Conservation (phyloP, 2,329 filamentous ascomycete genomes). For the Cladobotryum mycophilum region DNA sequence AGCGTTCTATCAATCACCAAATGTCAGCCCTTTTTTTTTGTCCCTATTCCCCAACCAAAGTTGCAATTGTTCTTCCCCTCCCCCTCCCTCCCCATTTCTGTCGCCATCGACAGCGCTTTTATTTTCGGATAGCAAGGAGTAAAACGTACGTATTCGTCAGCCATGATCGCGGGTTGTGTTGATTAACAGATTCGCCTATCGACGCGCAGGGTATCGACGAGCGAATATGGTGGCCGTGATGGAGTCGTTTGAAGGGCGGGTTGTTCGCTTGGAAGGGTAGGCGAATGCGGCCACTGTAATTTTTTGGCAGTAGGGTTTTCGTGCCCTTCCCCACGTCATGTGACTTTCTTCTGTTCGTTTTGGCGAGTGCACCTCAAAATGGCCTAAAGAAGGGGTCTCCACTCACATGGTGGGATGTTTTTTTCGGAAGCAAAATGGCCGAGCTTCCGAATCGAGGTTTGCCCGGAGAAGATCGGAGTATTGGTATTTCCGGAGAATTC, state of each 20-base stretch:
- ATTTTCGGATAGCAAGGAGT: constrained; percentile 10
- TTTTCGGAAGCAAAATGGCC: too few relatives aligned
- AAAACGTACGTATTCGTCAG: constrained; percentile 85
- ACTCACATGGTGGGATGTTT: too few relatives aligned
- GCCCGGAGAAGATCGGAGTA: too few relatives aligned
- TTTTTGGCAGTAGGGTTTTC: constrained; percentile 35
- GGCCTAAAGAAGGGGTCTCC: too few relatives aligned
- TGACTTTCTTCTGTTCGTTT: constrained; percentile 16
- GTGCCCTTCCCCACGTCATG: constrained; percentile 33
- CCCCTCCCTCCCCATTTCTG: background rate
- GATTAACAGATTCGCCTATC: constrained; percentile 39
- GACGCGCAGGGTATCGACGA: constrained; percentile 35
- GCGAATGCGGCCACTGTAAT: constrained; percentile 26
- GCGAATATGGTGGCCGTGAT: constrained; percentile 35
- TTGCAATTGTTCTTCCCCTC: background rate
- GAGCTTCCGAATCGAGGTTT: too few relatives aligned
- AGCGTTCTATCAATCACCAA: constrained; percentile 63
- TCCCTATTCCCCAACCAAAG: background rate
- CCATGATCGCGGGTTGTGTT: constrained; percentile 59
- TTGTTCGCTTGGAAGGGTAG: constrained; percentile 22
- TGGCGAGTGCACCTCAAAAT: constrained; percentile 1
- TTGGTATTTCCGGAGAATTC: too few relatives aligned
- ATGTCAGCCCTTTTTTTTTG: constrained; percentile 23
- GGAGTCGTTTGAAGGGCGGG: constrained; percentile 28
- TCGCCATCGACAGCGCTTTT: constrained; percentile 2